phyloP scores from a whole-genome alignment of 1,284 basidiomycete species.

The Rhizoctonia solani region DNA sequence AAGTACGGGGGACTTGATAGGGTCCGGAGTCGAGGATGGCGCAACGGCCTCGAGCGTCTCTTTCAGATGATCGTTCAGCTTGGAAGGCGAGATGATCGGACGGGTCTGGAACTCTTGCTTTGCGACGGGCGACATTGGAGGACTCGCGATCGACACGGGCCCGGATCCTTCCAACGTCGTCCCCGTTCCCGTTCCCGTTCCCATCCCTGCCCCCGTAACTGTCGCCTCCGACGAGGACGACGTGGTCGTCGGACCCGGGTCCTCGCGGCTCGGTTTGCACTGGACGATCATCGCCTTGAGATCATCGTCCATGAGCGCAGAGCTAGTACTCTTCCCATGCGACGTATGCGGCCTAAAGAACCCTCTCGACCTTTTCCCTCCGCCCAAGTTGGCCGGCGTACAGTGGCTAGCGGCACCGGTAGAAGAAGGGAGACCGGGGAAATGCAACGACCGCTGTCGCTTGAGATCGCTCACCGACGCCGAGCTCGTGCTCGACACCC shows the following conservation, averaged over 20 bases:
- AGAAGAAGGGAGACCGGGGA: slow-evolving; percentile 4
- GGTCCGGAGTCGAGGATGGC: background rate
- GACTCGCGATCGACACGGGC: slow-evolving; percentile 8
- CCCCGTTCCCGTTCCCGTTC: too few species aligned
- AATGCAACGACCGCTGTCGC: slow-evolving; percentile 20
- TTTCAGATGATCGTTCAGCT: slow-evolving; percentile 14
- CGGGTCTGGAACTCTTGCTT: slow-evolving; percentile 20
- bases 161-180: too few species aligned
- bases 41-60: background rate
- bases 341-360: slow-evolving; percentile 29
- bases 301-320: slow-evolving; percentile 15
- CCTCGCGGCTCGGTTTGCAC: slow-evolving; percentile 22
- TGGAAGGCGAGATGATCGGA: slow-evolving; percentile 16
- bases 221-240: too few species aligned
- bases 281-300: background rate
- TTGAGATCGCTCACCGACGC: slow-evolving; percentile 22
- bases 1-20: slow-evolving; percentile 10
- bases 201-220: too few species aligned
- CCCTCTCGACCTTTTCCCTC: too few species aligned
- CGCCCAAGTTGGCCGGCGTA: too few species aligned
- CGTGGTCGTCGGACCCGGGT: slow-evolving; percentile 16
- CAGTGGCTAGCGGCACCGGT: too few species aligned
- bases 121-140: slow-evolving; percentile 6
- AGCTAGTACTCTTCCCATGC: slow-evolving; percentile 14
- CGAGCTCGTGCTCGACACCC: slow-evolving; percentile 24